Conservation (phyloP, 164 flowering plant genomes). For the Umbellularia californica region DNA sequence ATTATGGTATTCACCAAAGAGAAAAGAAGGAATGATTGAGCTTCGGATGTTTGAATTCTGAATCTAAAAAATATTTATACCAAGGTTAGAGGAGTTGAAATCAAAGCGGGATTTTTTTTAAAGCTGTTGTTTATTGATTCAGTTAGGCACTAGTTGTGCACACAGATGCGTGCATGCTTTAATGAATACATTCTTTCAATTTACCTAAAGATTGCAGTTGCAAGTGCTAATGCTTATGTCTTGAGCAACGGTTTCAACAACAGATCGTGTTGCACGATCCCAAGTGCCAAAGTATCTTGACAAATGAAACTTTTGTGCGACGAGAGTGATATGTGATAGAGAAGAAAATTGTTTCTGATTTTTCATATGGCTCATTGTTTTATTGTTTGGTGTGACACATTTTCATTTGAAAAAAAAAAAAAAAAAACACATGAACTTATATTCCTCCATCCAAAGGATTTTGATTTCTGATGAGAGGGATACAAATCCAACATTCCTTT, state of each 20-base stretch:
- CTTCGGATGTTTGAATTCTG: constrained; percentile 75
- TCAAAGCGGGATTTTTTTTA: constrained; percentile 2
- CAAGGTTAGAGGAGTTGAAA: constrained; percentile 6
- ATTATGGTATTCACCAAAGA: constrained; percentile 91
- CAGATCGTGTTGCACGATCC: not conserved
- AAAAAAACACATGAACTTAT: too few relatives aligned
- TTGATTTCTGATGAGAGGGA: too few relatives aligned
- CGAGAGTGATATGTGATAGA: too few relatives aligned
- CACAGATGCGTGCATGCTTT: not conserved
- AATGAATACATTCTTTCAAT: too few relatives aligned
- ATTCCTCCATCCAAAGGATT: too few relatives aligned
- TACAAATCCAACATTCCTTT: too few relatives aligned
- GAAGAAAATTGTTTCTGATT: too few relatives aligned
- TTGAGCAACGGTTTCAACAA: not conserved
- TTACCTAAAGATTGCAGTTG: not conserved
- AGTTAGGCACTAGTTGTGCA: not conserved
- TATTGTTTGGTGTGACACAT: too few relatives aligned
- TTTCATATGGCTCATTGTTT: too few relatives aligned
- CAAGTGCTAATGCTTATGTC: not conserved
- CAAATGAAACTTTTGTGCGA: too few relatives aligned
- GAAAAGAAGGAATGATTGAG: constrained; percentile 97
- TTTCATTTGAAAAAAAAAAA: too few relatives aligned
- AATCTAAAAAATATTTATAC: not conserved
- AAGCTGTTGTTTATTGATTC: not conserved
- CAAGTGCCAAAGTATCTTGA: not conserved